Conservation (phyloP, 495 filamentous ascomycete genomes). For the Pyrenula massariospora region DNA sequence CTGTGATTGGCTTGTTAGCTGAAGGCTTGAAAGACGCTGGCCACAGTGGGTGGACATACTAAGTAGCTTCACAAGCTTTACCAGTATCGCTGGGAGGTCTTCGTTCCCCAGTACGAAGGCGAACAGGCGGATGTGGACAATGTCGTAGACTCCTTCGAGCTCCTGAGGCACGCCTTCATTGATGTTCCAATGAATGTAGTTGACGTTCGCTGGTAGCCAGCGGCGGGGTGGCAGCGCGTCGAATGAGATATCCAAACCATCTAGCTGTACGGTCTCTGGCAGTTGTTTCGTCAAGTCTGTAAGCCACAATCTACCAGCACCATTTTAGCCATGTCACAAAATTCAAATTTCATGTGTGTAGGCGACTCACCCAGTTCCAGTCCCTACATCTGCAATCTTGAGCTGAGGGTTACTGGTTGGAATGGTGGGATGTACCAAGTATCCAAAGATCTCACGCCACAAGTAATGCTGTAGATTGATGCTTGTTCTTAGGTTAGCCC, state of each 20-base stretch:
- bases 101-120: constrained; percentile 14
- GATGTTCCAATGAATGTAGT: constrained; percentile 14
- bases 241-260: constrained; percentile 22
- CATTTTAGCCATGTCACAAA: background rate
- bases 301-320: constrained; percentile 16
- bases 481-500: background rate
- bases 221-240: constrained; percentile 12
- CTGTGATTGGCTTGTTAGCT: constrained; percentile 4
- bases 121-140: constrained; percentile 25
- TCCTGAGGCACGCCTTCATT: constrained; percentile 11
- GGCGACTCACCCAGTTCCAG: constrained; percentile 19
- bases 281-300: constrained; percentile 15
- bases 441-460: constrained; percentile 16
- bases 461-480: constrained; percentile 18
- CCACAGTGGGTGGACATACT: constrained; percentile 7
- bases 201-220: constrained; percentile 17
- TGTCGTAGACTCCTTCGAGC: constrained; percentile 19
- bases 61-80: constrained; percentile 9
- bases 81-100: constrained; percentile 8
- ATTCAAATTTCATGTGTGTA: background rate
- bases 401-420: constrained; percentile 10
- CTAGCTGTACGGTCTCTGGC: constrained; percentile 9
- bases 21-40: background rate
- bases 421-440: constrained; percentile 15
- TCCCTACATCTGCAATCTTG: constrained; percentile 21